Evolutionary conservation across 2,329 filamentous ascomycete species (phyloP), one percentile per base, ranked within the genome.

Genomic region (Polychaeton citri): DNA sequence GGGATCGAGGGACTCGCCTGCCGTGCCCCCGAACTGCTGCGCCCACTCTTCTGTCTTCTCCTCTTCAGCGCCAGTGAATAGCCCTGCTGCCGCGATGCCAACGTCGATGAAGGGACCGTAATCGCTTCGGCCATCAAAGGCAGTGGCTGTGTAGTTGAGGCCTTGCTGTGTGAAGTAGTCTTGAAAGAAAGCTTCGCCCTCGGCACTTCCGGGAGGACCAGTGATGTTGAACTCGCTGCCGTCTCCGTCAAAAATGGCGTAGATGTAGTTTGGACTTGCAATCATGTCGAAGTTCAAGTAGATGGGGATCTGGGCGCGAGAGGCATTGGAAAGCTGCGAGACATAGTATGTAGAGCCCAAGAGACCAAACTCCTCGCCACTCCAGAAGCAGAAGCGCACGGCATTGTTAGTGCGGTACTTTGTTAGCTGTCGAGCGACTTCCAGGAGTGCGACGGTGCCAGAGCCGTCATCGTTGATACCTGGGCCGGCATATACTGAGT

Each of bases 201-300:
- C 68, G 44, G 78, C 71, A 1, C 79, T 84, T 1, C 82, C 82
- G 3, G 60, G 44, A 0, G 71, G 70, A 0, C 69, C 71, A 2
- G 62, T 63, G 12, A 62, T 43, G 51, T 71, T 70, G 60, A 63
- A 73, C 7, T 64, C 57, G 26, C 58, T 64, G 39, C 69, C 69
- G 48, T 72, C 68, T 32, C 69, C 69, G 43, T 77, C 71, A 46
- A 70, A 70, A 44, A 72, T 64, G 38, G 61, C 59, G 40, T 62
- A 63, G 7, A 64, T 65, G 42, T 66, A 74, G 58, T 75, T 76
- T n/a, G 71, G 70, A 1, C 65, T 70, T 3, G 69, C 68, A 50
- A 79, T 76, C 58, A 62, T 62, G 43, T 62, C 59, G 43, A 62
- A 62, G 46, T 62, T 60, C 32, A 62, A 53, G 41, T 60, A 60